A percentile compares a stretch with the other conserved stretches of the same genome.
Evolutionary conservation across 2,329 filamentous ascomycete genomes (phyloP).

Genomic region (Botrytis deweyae): DNA sequence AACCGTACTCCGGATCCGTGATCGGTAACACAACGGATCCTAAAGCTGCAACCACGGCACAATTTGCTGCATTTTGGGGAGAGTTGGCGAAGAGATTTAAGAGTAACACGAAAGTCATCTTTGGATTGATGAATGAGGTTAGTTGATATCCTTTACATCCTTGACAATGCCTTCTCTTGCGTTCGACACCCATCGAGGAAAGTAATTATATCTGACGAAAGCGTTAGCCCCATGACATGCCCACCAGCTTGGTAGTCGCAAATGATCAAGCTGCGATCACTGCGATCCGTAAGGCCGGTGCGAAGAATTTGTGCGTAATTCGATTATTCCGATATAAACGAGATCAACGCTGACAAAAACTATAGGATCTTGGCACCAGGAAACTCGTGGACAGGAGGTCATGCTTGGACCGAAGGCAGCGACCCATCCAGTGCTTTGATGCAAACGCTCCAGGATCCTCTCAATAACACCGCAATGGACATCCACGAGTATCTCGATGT

Average conservation of each 20-base stretch:
- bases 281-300: conserved; percentile 46
- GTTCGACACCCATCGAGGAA: too few relatives aligned
- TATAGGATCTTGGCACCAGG: conserved; percentile 51
- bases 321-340: not conserved
- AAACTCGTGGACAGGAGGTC: conserved; percentile 51
- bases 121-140: conserved; percentile 48
- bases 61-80: conserved; percentile 51
- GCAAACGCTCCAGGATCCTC: conserved; percentile 46
- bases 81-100: conserved; percentile 48
- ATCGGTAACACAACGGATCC: conserved; percentile 49
- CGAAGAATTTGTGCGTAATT: conserved; percentile 43
- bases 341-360: too few relatives aligned
- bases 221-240: conserved; percentile 49
- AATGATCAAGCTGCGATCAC: conserved; percentile 51
- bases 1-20: conserved; percentile 49
- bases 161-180: too few relatives aligned
- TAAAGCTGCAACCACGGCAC: conserved; percentile 47
- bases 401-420: conserved; percentile 47
- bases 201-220: not conserved
- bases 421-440: conserved; percentile 43
- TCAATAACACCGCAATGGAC: conserved; percentile 50
- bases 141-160: not conserved
- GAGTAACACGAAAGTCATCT: conserved; percentile 50
- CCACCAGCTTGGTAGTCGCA: conserved; percentile 45
- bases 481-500: conserved; percentile 53